Percentiles rank a stretch among this genome's conserved stretches.
These are phyloP conservation scores for Rhinocladiella similis DNA, from an alignment of 2,329 filamentous ascomycete genomes.

Conservation along the genomic window DNA sequence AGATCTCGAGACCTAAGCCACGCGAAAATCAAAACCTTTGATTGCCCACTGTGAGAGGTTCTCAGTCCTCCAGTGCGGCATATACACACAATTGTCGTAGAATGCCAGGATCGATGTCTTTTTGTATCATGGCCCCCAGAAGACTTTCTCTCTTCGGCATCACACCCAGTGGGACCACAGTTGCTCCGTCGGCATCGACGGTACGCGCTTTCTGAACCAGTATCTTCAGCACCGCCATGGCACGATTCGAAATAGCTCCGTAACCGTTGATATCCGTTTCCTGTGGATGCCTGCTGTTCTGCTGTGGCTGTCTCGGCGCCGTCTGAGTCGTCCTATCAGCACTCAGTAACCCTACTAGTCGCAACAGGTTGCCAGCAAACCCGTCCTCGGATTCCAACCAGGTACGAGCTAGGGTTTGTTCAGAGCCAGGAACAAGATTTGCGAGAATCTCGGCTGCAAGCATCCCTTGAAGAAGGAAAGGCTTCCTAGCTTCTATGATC, in stretches of 20 bases:
- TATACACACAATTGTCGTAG: conserved; percentile 69
- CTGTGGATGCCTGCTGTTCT: conserved; percentile 37
- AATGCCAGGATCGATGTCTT: conserved; percentile 62
- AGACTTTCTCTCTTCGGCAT: conserved; percentile 68
- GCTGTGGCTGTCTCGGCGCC: conserved; percentile 43
- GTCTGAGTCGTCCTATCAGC: conserved; percentile 42
- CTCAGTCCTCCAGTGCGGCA: conserved; percentile 51
- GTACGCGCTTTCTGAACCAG: conserved; percentile 65
- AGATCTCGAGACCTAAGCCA: neutral
- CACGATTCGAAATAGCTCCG: conserved; percentile 63
- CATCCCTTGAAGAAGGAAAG: conserved; percentile 87
- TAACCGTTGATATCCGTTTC: conserved; percentile 45
- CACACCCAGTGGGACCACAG: conserved; percentile 58
- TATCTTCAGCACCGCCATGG: conserved; percentile 66
- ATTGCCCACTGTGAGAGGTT: neutral
- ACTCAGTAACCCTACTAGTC: conserved; percentile 72
- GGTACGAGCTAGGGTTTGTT: conserved; percentile 68
- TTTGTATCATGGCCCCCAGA: conserved; percentile 66
- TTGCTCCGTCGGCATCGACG: conserved; percentile 54
- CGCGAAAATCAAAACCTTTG: conserved; percentile 1
- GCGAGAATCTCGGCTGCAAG: conserved; percentile 86
- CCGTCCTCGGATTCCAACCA: conserved; percentile 86
- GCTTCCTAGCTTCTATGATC: conserved; percentile 79
- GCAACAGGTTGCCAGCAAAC: conserved; percentile 77
- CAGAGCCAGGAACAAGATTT: conserved; percentile 69